Conservation (phyloP, 2,329 filamentous ascomycete genomes). For the Atkinsonella hypoxylon region DNA sequence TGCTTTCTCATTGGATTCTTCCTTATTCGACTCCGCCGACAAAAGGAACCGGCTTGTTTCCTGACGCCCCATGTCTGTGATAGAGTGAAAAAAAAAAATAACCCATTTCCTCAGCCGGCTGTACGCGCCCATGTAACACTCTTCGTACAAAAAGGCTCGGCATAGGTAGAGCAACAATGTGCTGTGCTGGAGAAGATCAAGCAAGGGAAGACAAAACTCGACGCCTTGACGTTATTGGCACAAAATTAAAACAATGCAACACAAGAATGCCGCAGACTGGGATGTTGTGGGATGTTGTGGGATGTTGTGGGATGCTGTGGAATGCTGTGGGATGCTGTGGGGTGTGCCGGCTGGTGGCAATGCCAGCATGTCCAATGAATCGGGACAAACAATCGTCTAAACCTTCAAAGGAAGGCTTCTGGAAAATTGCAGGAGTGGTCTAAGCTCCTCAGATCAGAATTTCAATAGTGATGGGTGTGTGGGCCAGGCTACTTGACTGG, state of each 20-base stretch:
- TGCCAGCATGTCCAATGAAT: not conserved
- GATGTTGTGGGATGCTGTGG: not conserved
- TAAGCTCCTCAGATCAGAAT: not conserved
- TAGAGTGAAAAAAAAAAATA: too few relatives aligned
- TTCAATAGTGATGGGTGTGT: not conserved
- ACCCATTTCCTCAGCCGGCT: too few relatives aligned
- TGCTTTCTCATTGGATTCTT: not conserved
- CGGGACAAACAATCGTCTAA: not conserved
- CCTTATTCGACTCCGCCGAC: not conserved
- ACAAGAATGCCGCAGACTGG: too few relatives aligned
- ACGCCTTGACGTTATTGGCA: too few relatives aligned
- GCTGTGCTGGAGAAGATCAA: too few relatives aligned
- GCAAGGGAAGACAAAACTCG: too few relatives aligned
- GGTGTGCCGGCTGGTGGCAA: not conserved
- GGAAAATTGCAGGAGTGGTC: constrained; percentile 1
- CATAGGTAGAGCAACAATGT: too few relatives aligned
- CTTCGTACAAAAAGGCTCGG: too few relatives aligned
- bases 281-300: not conserved
- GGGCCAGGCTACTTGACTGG: too few relatives aligned
- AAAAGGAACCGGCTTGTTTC: not conserved
- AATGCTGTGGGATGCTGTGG: not conserved
- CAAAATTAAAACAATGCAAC: too few relatives aligned
- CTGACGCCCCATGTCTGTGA: too few relatives aligned
- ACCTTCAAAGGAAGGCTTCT: constrained; percentile 4
- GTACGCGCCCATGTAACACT: too few relatives aligned